Conservation (phyloP, 2,329 filamentous ascomycete species). For the Scopulariopsis brevicaulis region DNA sequence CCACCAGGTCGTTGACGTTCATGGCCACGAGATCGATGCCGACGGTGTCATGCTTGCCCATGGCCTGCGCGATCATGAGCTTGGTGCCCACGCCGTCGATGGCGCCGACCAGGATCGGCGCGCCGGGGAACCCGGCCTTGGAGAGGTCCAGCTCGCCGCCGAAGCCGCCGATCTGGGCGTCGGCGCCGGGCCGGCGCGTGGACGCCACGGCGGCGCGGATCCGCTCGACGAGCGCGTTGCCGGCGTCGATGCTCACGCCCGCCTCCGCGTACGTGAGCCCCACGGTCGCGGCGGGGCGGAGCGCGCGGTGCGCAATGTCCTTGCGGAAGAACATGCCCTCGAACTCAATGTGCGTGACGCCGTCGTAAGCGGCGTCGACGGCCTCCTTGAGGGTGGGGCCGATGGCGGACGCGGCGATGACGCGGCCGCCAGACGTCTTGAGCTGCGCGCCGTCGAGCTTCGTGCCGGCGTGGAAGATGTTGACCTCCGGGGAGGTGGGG, state of each 20-base stretch:
- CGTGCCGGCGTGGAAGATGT: conserved; percentile 92
- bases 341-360: conserved; percentile 64
- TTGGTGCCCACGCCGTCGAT: conserved; percentile 97
- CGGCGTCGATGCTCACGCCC: conserved; percentile 88
- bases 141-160: conserved; percentile 75
- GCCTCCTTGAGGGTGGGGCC: conserved; percentile 64
- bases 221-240: conserved; percentile 81
- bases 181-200: conserved; percentile 75
- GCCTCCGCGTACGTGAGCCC: conserved; percentile 84
- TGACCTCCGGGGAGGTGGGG: conserved; percentile 35
- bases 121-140: conserved; percentile 41
- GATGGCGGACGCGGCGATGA: conserved; percentile 84
- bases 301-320: conserved; percentile 78
- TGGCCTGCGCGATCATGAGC: conserved; percentile 85
- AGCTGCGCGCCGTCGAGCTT: conserved; percentile 50
- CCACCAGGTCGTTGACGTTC: conserved; percentile 97
- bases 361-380: conserved; percentile 78
- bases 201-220: conserved; percentile 87
- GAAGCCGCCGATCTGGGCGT: conserved; percentile 91
- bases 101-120: conserved; percentile 79
- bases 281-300: conserved; percentile 32
- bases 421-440: conserved; percentile 73
- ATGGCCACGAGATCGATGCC: conserved; percentile 96
- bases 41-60: conserved; percentile 85
- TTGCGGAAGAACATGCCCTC: conserved; percentile 84